These are phyloP conservation scores for Chlamydomonas applanata DNA, from an alignment of 139 green algal genomes.

Conservation along the genomic window DNA sequence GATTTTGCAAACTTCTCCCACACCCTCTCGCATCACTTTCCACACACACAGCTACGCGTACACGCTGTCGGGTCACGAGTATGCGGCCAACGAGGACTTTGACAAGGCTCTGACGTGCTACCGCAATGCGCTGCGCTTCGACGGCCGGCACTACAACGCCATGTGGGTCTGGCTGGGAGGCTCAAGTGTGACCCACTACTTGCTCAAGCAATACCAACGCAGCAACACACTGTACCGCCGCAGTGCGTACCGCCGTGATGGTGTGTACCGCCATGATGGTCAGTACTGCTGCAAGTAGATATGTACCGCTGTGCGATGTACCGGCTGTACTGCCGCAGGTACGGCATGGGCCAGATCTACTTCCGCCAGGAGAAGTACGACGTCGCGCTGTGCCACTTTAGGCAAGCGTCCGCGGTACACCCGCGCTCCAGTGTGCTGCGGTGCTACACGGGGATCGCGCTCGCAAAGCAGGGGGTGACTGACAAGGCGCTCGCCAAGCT, in stretches of 20 bases:
- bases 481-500: slow-evolving; percentile 74
- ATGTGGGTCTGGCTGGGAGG: too few relatives aligned
- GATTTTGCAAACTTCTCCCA: too few relatives aligned
- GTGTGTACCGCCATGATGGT: too few relatives aligned
- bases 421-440: slow-evolving; percentile 80
- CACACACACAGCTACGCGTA: slow-evolving; percentile 71
- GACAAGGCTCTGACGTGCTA: slow-evolving; percentile 84
- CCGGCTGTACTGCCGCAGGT: slow-evolving; percentile 50
- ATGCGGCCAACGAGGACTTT: slow-evolving; percentile 90
- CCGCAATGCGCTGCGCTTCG: slow-evolving; percentile 78
- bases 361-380: slow-evolving; percentile 91
- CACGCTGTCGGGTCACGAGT: slow-evolving; percentile 91
- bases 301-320: too few relatives aligned
- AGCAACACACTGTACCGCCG: too few relatives aligned
- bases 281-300: too few relatives aligned
- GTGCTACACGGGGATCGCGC: slow-evolving; percentile 88
- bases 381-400: slow-evolving; percentile 89
- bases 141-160: slow-evolving; percentile 94
- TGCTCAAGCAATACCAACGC: too few relatives aligned
- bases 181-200: too few relatives aligned
- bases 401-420: slow-evolving; percentile 69
- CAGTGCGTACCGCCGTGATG: too few relatives aligned
- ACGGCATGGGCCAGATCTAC: slow-evolving; percentile 91
- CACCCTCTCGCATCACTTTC: too few relatives aligned
- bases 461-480: slow-evolving; percentile 68